These are phyloP conservation scores for Hsuehochloa calcarea DNA, from an alignment of 176 grass and related monocot species.

Conservation along the genomic window DNA sequence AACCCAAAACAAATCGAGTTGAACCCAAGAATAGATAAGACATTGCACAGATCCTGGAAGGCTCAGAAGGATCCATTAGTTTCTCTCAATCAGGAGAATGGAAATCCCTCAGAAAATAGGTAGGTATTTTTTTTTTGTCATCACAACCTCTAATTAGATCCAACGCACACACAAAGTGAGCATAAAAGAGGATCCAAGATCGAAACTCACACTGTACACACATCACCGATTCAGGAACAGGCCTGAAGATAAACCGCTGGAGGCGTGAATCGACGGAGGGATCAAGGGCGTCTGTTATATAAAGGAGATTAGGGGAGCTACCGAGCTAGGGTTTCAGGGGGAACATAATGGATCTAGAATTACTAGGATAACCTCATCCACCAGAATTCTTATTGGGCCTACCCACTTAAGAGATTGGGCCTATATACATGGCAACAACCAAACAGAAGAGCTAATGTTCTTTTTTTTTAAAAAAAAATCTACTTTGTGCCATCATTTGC, in stretches of 20 bases:
- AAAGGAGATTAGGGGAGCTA: neutral
- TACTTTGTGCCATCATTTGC: too few species aligned
- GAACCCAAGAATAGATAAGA: neutral
- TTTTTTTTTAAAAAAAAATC: too few species aligned
- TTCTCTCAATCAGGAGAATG: constrained; percentile 41
- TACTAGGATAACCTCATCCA: neutral
- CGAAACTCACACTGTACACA: neutral
- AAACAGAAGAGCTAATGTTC: neutral
- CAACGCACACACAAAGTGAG: neutral
- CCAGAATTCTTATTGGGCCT: neutral
- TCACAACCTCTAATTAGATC: constrained; percentile 43
- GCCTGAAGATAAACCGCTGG: neutral
- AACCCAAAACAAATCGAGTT: neutral
- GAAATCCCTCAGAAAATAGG: constrained; percentile 66
- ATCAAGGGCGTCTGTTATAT: neutral
- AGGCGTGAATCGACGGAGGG: neutral
- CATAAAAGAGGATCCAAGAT: neutral
- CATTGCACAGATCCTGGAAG: neutral
- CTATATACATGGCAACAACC: too few species aligned
- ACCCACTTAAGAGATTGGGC: neutral
- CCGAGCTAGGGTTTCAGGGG: constrained; percentile 35
- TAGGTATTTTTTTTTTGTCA: constrained; percentile 52
- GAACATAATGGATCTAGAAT: neutral
- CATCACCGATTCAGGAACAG: neutral
- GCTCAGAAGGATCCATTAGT: constrained; percentile 70